These are phyloP conservation scores for Botrytis cinerea DNA, from an alignment of 2,329 filamentous ascomycete genomes.

Conservation along the genomic window DNA sequence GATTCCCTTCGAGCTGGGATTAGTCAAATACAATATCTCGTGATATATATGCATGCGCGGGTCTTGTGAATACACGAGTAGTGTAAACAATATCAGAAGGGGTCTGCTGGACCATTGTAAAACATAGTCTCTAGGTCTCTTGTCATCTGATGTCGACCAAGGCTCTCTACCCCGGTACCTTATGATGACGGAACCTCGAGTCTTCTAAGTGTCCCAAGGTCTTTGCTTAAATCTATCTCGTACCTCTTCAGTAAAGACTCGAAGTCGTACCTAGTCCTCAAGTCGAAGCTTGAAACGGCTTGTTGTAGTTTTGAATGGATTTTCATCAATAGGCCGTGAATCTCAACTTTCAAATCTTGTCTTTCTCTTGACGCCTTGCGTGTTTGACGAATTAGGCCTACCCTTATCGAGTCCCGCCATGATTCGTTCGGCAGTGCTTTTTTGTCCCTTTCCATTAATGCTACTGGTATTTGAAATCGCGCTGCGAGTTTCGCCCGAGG, in stretches of 20 bases:
- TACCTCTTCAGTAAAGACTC: not conserved
- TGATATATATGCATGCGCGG: conserved; percentile 28
- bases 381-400: conserved; percentile 39
- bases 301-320: not conserved
- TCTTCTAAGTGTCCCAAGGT: not conserved
- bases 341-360: conserved; percentile 41
- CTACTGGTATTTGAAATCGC: conserved; percentile 31
- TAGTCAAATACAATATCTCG: conserved; percentile 21
- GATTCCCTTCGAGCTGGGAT: not conserved
- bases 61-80: conserved; percentile 13
- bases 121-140: not conserved
- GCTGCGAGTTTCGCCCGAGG: conserved; percentile 32
- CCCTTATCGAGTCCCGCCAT: conserved; percentile 42
- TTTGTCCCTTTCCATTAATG: conserved; percentile 30
- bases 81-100: conserved; percentile 5
- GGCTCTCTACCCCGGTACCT: not conserved
- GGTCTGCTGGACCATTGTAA: not conserved
- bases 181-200: not conserved
- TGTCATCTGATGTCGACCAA: not conserved
- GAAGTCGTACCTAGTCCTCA: not conserved
- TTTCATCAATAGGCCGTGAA: not conserved
- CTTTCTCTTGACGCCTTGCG: conserved; percentile 41
- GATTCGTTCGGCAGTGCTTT: conserved; percentile 42
- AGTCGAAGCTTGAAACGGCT: not conserved
- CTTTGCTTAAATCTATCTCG: not conserved